A percentile compares a stretch with the other conserved stretches of the same genome.
These are phyloP conservation scores for Tolypocladium inflatum DNA, from an alignment of 2,329 filamentous ascomycete species.

Conservation along the genomic window DNA sequence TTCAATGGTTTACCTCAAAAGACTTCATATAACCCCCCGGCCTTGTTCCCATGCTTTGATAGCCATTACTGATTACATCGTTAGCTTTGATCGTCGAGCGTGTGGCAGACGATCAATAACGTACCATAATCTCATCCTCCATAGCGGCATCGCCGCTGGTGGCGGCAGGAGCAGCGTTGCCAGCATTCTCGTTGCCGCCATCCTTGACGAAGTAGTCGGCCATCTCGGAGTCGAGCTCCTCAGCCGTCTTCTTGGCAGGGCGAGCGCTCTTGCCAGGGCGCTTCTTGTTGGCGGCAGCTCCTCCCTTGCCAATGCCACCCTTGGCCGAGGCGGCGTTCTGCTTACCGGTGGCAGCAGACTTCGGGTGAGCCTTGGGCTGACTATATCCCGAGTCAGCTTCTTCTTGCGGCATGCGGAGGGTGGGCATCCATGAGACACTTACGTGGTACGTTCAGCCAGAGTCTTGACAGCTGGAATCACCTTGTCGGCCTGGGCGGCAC, in stretches of 20 bases:
- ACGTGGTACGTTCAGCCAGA: constrained; percentile 73
- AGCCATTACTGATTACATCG: not conserved
- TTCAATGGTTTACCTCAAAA: not conserved
- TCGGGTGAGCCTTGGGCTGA: constrained; percentile 48
- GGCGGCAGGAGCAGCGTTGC: constrained; percentile 35
- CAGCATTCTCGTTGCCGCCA: constrained; percentile 34
- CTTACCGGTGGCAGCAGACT: constrained; percentile 72
- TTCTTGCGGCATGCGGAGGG: not conserved
- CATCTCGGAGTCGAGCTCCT: constrained; percentile 97
- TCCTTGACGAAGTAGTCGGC: constrained; percentile 72
- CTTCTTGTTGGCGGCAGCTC: constrained; percentile 42
- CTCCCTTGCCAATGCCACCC: constrained; percentile 32
- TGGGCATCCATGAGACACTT: constrained; percentile 24
- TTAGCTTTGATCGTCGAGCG: not conserved
- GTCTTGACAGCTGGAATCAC: constrained; percentile 57
- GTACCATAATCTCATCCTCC: constrained; percentile 53
- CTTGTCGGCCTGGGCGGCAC: constrained; percentile 61
- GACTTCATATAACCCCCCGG: not conserved
- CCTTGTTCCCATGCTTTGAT: not conserved
- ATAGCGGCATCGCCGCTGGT: constrained; percentile 49
- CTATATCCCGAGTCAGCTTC: constrained; percentile 10
- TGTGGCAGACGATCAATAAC: constrained; percentile 6
- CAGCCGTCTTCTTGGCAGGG: constrained; percentile 76
- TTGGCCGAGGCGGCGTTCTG: constrained; percentile 41
- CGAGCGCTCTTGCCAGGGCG: constrained; percentile 50